Base-by-base conservation (phyloP, 768 basidiomycete genomes). In the Kwoniella botswanensis region DNA sequence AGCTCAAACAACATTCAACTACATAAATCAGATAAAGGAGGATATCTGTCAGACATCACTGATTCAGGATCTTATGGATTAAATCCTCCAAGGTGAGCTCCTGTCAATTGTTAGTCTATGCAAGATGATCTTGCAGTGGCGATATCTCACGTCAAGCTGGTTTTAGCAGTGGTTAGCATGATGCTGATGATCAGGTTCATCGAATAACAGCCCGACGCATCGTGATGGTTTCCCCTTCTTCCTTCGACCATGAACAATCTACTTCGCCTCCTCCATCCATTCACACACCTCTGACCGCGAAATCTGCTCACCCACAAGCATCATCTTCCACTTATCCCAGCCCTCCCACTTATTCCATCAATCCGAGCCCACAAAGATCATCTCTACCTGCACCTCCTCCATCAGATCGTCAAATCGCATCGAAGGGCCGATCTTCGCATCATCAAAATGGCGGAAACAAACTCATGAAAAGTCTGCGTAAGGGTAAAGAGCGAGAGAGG, bases 331-430 rank as follows among this genome's bases (percentile, higher is more conserved):
- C 61, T 22, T 54, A 65, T 22, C 53, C 64, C 29, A n/a, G n/a
- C 17, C 26, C 54, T 7, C 46, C 57, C 29, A 63, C 3, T 12
- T 44, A 43, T 17, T 10, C 62, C 6, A 22, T 11, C 7, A 65
- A 65, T 65, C 46, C n/a, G 13, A 18, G 18, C 53, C 63, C 42
- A 53, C 63, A 52, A 24, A 46, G 53, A 17, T 56, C 44, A 22
- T 65, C 68, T 50, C 68, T 74, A n/a, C 76, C 75, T 21, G 58
- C 61, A 13, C 74, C 74, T 6, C 76, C 74, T 10, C 74, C 71
- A 2, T 11, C 72, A 18, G 72, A 77, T 53, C 69, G 74, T 15
- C 43, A 63, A 22, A 72, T 69, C 3, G 65, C 73, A 9, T 60
- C 72, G 10, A 76, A 74, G 57, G 67, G 58, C 10, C 65, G 74